Percentiles rank a stretch among this genome's conserved stretches.
phyloP scores from a whole-genome alignment of 2,329 filamentous ascomycete species.

The Immersiporthe knoxdaviesiana region DNA sequence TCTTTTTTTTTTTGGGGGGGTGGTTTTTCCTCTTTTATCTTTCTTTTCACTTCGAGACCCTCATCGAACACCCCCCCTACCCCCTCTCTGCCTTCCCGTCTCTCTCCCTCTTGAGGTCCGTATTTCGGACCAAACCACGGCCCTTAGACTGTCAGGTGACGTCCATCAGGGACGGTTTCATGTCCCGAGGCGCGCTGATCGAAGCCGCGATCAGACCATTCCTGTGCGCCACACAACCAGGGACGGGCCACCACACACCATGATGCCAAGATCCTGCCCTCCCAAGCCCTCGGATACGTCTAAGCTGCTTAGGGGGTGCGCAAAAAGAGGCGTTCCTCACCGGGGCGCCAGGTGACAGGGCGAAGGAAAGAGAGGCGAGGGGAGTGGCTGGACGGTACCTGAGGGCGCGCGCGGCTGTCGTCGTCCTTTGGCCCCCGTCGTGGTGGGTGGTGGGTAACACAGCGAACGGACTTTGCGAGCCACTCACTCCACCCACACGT shows the following conservation, averaged over 20 bases:
- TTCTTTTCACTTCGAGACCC: neutral
- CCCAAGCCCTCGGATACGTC: neutral
- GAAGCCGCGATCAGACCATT: conserved; percentile 4
- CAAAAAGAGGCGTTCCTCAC: neutral
- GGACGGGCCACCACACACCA: neutral
- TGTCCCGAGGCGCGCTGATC: neutral
- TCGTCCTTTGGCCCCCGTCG: neutral
- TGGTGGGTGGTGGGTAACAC: neutral
- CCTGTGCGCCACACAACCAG: neutral
- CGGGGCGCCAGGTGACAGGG: neutral
- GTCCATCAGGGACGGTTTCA: neutral
- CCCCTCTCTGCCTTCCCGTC: neutral
- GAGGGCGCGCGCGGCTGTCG: neutral
- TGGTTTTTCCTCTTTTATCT: neutral
- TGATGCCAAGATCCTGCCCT: neutral
- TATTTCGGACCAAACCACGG: neutral
- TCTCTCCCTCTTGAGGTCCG: neutral
- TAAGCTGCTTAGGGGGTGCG: neutral
- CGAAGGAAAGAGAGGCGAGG: neutral
- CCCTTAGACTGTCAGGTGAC: neutral
- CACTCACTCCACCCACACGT: neutral
- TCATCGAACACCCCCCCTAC: neutral
- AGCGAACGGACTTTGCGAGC: neutral
- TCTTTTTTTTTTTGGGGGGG: too few relatives aligned
- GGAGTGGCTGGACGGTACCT: neutral